phyloP scores from a whole-genome alignment of 345 rosid species.

The Rhizophora mangle region DNA sequence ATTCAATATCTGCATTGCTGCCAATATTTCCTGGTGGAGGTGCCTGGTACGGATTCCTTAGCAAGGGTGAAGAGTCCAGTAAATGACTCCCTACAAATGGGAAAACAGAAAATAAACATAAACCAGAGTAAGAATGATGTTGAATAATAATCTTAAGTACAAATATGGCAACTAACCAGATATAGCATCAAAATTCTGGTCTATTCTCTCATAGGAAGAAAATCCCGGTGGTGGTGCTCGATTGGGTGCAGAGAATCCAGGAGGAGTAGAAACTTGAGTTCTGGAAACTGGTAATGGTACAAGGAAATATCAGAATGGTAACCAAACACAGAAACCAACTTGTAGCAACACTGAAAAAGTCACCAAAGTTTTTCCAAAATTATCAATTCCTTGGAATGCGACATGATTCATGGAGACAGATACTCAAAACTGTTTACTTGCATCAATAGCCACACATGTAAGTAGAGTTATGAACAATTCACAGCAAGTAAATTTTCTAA shows the following conservation, averaged over 20 bases:
- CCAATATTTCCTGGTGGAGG: slow-evolving; percentile 41
- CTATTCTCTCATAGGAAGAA: slow-evolving; percentile 58
- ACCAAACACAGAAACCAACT: background rate
- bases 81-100: slow-evolving; percentile 50
- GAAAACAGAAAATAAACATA: slow-evolving; percentile 2
- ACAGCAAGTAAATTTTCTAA: no score
- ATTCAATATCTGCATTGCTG: slow-evolving; percentile 59
- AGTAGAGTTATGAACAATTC: no score
- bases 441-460: no score
- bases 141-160: background rate
- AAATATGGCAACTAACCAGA: slow-evolving; percentile 43
- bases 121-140: background rate
- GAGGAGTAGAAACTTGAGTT: slow-evolving; percentile 73
- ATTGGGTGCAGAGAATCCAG: slow-evolving; percentile 78
- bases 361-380: no score
- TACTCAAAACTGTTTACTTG: no score
- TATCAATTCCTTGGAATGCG: no score
- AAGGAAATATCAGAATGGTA: background rate
- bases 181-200: slow-evolving; percentile 41
- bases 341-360: background rate
- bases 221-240: slow-evolving; percentile 96
- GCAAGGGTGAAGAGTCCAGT: slow-evolving; percentile 44
- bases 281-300: slow-evolving; percentile 40
- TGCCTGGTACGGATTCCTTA: slow-evolving; percentile 47
- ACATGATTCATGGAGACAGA: no score